Conservation (phyloP, 177 flowering plant genomes). For the Vitis hybrid region DNA sequence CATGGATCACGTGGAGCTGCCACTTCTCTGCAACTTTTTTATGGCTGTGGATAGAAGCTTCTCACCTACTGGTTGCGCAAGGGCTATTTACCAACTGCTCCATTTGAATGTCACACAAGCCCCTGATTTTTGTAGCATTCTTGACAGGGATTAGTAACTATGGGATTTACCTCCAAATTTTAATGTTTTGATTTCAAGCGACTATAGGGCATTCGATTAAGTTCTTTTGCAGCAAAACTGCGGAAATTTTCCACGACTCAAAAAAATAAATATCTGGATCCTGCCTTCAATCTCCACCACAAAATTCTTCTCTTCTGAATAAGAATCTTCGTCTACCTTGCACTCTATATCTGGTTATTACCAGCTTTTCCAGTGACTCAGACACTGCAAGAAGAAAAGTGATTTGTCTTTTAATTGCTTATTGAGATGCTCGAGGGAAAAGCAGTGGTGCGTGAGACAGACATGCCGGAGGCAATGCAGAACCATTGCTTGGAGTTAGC, state of each 20-base stretch:
- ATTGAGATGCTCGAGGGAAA: constrained; percentile 42
- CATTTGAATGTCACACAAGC: neutral
- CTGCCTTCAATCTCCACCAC: constrained; percentile 17
- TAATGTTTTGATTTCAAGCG: constrained; percentile 10
- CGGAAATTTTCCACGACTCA: neutral
- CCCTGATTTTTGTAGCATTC: neutral
- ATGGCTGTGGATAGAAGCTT: no score
- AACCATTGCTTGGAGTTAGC: constrained; percentile 41
- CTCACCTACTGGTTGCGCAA: no score
- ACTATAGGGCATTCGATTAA: neutral
- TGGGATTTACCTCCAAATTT: neutral
- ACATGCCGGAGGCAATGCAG: constrained; percentile 37
- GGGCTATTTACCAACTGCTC: no score
- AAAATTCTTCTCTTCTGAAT: neutral
- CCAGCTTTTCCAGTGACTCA: neutral
- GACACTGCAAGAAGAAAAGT: neutral
- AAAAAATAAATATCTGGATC: constrained; percentile 10
- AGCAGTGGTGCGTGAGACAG: constrained; percentile 40
- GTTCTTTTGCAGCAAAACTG: neutral
- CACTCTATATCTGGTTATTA: neutral
- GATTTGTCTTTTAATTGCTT: neutral
- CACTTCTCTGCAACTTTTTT: neutral
- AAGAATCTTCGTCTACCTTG: neutral
- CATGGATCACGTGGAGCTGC: neutral
- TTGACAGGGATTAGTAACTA: neutral